phyloP scores from a whole-genome alignment of 2,329 filamentous ascomycete genomes.

The Claviceps africana region DNA sequence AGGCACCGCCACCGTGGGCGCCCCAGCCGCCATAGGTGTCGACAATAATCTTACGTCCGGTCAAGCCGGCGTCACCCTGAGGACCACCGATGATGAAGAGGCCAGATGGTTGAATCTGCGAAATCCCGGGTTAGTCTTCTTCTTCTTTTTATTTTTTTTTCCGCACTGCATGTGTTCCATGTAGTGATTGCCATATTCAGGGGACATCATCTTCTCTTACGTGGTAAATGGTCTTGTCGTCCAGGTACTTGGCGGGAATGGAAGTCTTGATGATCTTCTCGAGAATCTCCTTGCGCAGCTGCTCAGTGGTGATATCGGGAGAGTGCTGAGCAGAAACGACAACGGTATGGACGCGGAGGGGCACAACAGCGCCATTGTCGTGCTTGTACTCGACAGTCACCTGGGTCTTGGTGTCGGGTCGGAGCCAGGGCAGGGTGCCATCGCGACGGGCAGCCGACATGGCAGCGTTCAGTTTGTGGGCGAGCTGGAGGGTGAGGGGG shows the following conservation, averaged over 20 bases:
- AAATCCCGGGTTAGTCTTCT: background rate
- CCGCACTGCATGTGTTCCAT: too few species aligned
- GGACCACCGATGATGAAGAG: slow-evolving; percentile 98
- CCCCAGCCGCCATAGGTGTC: slow-evolving; percentile 99
- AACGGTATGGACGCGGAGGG: slow-evolving; percentile 86
- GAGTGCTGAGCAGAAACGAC: slow-evolving; percentile 94
- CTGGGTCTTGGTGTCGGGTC: slow-evolving; percentile 99
- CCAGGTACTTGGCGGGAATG: slow-evolving; percentile 84
- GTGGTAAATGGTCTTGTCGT: slow-evolving; percentile 92
- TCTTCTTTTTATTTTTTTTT: background rate
- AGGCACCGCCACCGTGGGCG: slow-evolving; percentile 98
- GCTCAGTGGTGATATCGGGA: slow-evolving; percentile 74
- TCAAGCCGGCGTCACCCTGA: slow-evolving; percentile 96
- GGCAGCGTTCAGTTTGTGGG: slow-evolving; percentile 93
- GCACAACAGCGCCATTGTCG: slow-evolving; percentile 85
- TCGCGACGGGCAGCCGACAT: slow-evolving; percentile 83
- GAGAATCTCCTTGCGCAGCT: slow-evolving; percentile 85
- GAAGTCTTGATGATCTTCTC: slow-evolving; percentile 95
- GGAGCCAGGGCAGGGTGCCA: slow-evolving; percentile 81
- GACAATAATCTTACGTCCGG: slow-evolving; percentile 98
- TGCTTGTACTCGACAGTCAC: slow-evolving; percentile 98
- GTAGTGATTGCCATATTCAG: background rate
- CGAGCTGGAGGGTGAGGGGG: slow-evolving; percentile 82
- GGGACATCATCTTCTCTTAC: slow-evolving; percentile 32
- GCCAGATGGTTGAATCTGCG: slow-evolving; percentile 85